Evolutionary conservation across 1,139 yeast species (phyloP), one percentile per base, ranked within the genome.

Genomic region (Chernovozyma aurita): DNA sequence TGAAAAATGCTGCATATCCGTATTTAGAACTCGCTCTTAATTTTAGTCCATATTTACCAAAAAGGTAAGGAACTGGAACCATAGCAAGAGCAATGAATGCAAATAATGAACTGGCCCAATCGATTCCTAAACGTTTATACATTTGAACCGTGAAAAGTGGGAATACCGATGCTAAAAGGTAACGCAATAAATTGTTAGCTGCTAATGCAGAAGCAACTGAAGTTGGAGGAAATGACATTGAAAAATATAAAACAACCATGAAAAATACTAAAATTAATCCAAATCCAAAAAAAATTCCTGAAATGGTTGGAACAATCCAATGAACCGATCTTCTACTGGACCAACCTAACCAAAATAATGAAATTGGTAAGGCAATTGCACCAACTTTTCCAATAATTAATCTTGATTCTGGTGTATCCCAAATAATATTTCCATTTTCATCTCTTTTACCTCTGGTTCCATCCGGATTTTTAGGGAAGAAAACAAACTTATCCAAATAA

Each of bases 261-360:
- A 85, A 85, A 69, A 86, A 86, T 36, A 85, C 75, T 50, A 83
- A 64, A 43, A 84, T 74, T 42, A 82, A 66, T 2, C 92, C 86
- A 51, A 80, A 80, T 1, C 92, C 90, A 52, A 84, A 84, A 28
- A 88, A 82, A 28, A 78, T 70, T 44, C 87, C 88, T 1, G 92
- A 79, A 24, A 84, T 76, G 31, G 80, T 68, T 11, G 95, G 88
- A 13, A 78, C 83, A 65, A 84, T 78, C 94, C 94, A 86, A 57
- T 85, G 94, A 22, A 84, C 76, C n/a, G 62, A 43, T 2, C 51
- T 43, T 50, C 76, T 72, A 5, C 86, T 75, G 3, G 90, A 72
- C 95, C 95, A 85, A 12, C 83, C 95, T 41, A 84, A 67, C 94
- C 94, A 85, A 59, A 85, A 85, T 40, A 85, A 65, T 0, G 86